A percentile compares a stretch with the other conserved stretches of the same genome.
Conservation (phyloP, 176 grass and related monocot species). For the Musa beccarii region DNA sequence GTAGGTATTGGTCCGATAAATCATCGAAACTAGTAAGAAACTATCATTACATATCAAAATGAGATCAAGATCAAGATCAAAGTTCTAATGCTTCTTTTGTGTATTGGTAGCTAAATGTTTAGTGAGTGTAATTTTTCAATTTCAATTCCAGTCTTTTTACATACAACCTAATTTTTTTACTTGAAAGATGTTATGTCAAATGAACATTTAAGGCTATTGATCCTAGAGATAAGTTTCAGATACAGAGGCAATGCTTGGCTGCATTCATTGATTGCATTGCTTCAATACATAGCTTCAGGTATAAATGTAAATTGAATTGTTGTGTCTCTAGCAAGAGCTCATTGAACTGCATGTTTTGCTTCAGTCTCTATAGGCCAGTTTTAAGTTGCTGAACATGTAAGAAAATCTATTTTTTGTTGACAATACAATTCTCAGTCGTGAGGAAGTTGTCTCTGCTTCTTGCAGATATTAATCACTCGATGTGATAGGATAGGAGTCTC, state of each 20-base stretch:
- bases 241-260: too few species aligned
- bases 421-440: background rate
- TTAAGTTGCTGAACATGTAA: background rate
- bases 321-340: background rate
- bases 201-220: background rate
- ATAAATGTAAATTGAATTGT: too few species aligned
- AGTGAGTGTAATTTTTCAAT: background rate
- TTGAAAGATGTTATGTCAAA: background rate
- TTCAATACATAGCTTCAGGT: too few species aligned
- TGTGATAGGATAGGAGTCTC: slow-evolving; percentile 69
- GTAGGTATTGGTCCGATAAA: too few species aligned
- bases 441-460: slow-evolving; percentile 13
- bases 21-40: too few species aligned
- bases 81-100: background rate
- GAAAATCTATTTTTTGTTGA: background rate
- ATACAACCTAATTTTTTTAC: background rate
- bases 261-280: too few species aligned
- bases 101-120: background rate
- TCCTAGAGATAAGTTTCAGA: background rate
- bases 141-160: background rate
- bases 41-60: background rate
- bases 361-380: background rate
- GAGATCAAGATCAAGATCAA: background rate
- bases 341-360: background rate
- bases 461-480: slow-evolving; percentile 63